Base-by-base conservation (phyloP, 2,329 filamentous ascomycete genomes). In the Fusarium albidum region DNA sequence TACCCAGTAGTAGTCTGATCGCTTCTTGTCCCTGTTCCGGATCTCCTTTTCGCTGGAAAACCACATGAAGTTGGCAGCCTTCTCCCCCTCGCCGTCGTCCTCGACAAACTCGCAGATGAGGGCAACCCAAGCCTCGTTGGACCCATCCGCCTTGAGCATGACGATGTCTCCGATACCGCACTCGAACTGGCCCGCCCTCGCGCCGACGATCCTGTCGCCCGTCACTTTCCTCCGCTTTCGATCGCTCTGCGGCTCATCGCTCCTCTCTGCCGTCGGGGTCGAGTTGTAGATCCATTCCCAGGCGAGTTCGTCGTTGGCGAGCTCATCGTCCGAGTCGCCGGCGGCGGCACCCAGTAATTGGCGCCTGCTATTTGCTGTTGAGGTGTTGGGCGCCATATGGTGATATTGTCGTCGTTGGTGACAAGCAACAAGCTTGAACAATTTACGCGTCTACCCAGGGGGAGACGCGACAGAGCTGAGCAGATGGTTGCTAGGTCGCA, bases 21-120 rank as follows among this genome's bases (percentile, higher is more conserved):
- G 82, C 76, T 95, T 96, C 75, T 91, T 94, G 52, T 86, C 83
- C 69, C 88, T 89, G 66, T 91, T 95, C 25, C 88, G 85, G 55
- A 97, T 91, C 74, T 98, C 94, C 67, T 89, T 90, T 66, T 96
- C 90, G 0, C 91, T 92, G 1, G 91, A 92, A 70, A 99, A 97
- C 95, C 95, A 99, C 82, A 97, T 88, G 69, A 99, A 95, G 58
- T 89, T 90, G 49, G 90, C 94, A 21, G 88, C 86, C 79, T 92
- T 97, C 35, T 89, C 73, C 18, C 69, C 73, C 13, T 75, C 70
- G 11, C 89, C 87, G 15, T 90, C 87, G 27, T 87, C 84, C 38
- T 94, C 87, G 32, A 87, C 71, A 63, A 99, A 96, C 35, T 91
- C 87, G 66, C 88, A 89, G 45, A 97, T 89, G 57, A 99, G 86